Evolutionary conservation across 345 rosid species (phyloP).

Genomic region (Abelmoschus esculentus): DNA sequence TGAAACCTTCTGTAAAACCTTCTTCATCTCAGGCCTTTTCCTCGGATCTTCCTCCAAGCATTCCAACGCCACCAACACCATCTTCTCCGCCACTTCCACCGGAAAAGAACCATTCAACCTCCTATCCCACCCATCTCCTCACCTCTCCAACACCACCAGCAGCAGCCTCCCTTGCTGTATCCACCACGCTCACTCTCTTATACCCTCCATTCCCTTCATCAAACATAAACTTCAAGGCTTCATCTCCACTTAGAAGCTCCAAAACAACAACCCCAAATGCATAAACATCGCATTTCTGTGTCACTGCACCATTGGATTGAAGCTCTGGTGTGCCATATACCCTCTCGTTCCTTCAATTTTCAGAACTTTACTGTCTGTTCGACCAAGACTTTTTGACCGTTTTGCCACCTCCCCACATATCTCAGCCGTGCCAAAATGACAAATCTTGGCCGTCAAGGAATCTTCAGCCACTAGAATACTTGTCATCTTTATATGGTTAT

Average conservation of each 20-base stretch:
- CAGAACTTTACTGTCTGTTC: constrained; percentile 18
- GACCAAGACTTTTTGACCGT: neutral
- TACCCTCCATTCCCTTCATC: constrained; percentile 30
- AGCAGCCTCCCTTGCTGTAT: constrained; percentile 29
- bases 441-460: constrained; percentile 28
- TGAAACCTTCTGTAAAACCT: constrained; percentile 33
- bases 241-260: constrained; percentile 15
- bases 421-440: constrained; percentile 48
- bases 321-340: constrained; percentile 51
- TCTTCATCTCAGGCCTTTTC: constrained; percentile 47
- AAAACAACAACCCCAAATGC: constrained; percentile 17
- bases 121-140: constrained; percentile 54
- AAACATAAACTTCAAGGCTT: constrained; percentile 19
- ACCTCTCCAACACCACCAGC: constrained; percentile 12
- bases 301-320: constrained; percentile 21
- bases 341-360: constrained; percentile 39
- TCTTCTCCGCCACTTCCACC: constrained; percentile 50
- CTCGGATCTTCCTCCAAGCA: constrained; percentile 43
- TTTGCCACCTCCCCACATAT: constrained; percentile 32
- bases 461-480: constrained; percentile 33
- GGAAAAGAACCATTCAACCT: constrained; percentile 55
- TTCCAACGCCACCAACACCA: constrained; percentile 40
- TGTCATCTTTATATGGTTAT: constrained; percentile 45
- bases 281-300: constrained; percentile 15
- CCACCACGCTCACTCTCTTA: constrained; percentile 31